Conservation (phyloP, 2,329 filamentous ascomycete genomes). For the Leptographium flavum region DNA sequence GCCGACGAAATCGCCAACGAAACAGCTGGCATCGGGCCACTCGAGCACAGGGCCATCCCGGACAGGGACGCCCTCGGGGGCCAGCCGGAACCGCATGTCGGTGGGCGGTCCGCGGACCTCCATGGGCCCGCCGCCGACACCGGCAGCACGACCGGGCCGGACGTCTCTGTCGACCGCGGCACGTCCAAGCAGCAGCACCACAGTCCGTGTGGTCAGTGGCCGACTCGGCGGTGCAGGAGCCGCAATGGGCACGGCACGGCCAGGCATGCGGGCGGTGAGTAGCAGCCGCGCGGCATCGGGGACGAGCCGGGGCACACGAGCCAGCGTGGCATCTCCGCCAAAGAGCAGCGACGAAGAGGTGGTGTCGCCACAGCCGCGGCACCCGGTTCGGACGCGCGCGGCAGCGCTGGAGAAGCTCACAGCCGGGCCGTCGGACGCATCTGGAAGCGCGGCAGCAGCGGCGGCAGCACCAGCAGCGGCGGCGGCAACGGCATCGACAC, state of each 20-base stretch:
- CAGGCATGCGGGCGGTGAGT: slow-evolving; percentile 23
- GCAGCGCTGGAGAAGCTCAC: slow-evolving; percentile 38
- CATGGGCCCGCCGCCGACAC: slow-evolving; percentile 51
- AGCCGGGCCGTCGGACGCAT: slow-evolving; percentile 14
- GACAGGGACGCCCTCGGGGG: slow-evolving; percentile 49
- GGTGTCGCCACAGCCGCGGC: slow-evolving; percentile 32
- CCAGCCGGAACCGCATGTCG: slow-evolving; percentile 32
- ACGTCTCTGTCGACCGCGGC: slow-evolving; percentile 22
- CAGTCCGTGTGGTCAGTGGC: background rate
- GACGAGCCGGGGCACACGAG: slow-evolving; percentile 22
- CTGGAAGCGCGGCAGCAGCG: background rate
- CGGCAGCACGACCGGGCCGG: slow-evolving; percentile 26
- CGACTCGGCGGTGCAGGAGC: slow-evolving; percentile 17
- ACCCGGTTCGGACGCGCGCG: slow-evolving; percentile 35
- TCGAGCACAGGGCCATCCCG: slow-evolving; percentile 46
- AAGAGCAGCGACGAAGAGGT: slow-evolving; percentile 37
- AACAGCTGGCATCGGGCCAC: slow-evolving; percentile 44
- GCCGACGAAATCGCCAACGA: slow-evolving; percentile 67
- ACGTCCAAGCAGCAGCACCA: slow-evolving; percentile 10
- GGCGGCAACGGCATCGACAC: slow-evolving; percentile 11
- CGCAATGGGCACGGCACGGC: slow-evolving; percentile 13
- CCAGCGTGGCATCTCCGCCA: slow-evolving; percentile 21
- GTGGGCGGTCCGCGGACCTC: slow-evolving; percentile 40
- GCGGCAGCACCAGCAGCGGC: slow-evolving; percentile 3
- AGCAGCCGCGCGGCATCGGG: slow-evolving; percentile 5